Base-by-base conservation (phyloP, 2,329 filamentous ascomycete genomes). In the Fusarium camptoceras region DNA sequence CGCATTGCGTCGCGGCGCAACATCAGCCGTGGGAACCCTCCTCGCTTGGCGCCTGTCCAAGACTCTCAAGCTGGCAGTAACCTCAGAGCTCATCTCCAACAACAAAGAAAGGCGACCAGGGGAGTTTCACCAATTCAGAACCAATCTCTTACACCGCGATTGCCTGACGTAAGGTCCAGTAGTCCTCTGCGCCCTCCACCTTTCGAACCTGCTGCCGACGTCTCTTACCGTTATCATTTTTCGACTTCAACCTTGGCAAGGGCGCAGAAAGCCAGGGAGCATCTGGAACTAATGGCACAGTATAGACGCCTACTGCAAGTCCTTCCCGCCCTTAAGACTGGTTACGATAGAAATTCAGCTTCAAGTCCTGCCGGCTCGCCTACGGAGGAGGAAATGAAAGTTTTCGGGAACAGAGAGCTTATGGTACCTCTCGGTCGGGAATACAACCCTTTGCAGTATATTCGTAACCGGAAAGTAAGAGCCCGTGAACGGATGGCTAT, bases 401-500 rank as follows among this genome's bases (percentile, higher is more conserved):
- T 55, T 8, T 73, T 73, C 46, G 68, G 69, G 22, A 68, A 64
- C 7, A 60, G 70, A 31, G 83, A 73, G 55, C 78, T 61, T 64
- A 78, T 57, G 78, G 79, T 67, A 53, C 81, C 72, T 61, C 78
- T 91, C 10, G 92, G 92, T 7, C 90, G 94, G 55, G 82, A 85
- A 4, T 98, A 98, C 78, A 97, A 99, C 77, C 96, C 95, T 7
- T 81, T 99, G 25, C 96, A 98, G 79, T 94, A 94, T 73, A 92
- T 98, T 58, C 91, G 96, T 22, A 98, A 99, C 76, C 88, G 95
- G 49, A 95, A 94, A 77, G 88, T 96, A 15, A 87, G 96, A 67
- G 91, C 91, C 27, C 88, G 94, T 18, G 93, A 97, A 80, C 88
- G 93, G 42, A 90, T 88, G 70, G 81, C 87, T 1, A 90, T 97